Base-by-base conservation (phyloP, 176 grass and related monocot genomes). In the Paspalum vaginatum region DNA sequence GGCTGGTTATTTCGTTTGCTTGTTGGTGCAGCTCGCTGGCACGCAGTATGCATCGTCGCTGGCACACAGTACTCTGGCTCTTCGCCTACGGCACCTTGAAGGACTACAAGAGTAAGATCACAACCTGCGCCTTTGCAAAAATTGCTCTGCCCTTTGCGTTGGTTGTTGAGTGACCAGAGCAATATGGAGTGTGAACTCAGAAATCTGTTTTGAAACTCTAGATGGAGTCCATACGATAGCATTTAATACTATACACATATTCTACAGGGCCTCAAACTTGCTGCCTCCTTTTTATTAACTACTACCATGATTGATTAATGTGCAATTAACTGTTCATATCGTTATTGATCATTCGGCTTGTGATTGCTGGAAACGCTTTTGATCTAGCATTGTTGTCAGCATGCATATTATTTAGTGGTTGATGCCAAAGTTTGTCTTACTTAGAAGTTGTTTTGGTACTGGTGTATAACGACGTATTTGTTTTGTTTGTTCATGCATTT, bases 41-140 rank as follows among this genome's bases (percentile, higher is more conserved):
- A 95, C 92, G 44, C 91, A 96, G 79, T 83, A 95, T 64, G 90
- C 93, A 16, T 91, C 91, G 62, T 99, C 97, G 38, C 84, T 96
- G 75, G 97, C 96, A 60, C 63, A n/a, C n/a, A n/a, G n/a, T 99
- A 63, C 97, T 99, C 63, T 83, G 91, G 52, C 86, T 99, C 76
- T 99, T 99, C 66, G 97, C 97, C 65, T 96, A 99, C 17, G 97
- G 97, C 61, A 99, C 93, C 52, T 91, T 94, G 93, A 93, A 78
- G 41, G 93, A 99, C 90, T 99, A 99, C 76, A 99, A 89, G 81
- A 87, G 97, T 99, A 91, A 81, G 90, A 85, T 53, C 63, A 48
- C 7, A 26, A 12, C 21, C 8, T 45, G 25, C 38, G 37, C 40
- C 56, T 57, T 62, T 32, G 15, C 56, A 16, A 57, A 56, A 63